A percentile compares a stretch with the other conserved stretches of the same genome.
Evolutionary conservation across 179 eudicot species (phyloP).

Genomic region (Spergularia azorica): DNA sequence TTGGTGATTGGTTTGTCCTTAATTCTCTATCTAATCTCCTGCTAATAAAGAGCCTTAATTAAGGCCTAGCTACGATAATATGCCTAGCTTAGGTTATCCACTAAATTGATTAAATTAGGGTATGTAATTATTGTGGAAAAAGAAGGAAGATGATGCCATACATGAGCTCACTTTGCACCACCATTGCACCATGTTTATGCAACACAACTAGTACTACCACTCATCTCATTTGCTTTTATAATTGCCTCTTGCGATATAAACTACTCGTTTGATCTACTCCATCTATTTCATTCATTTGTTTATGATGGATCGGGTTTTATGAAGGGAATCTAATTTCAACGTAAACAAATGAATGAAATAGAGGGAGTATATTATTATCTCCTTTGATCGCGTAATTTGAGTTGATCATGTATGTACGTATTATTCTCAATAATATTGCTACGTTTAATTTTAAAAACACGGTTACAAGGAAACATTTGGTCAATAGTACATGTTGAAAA

Average conservation of each 20-base stretch:
- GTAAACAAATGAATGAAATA: too few relatives aligned
- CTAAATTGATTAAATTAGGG: conserved; percentile 6
- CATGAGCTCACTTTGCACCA: conserved; percentile 31
- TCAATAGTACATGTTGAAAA: too few relatives aligned
- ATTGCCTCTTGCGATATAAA: neutral
- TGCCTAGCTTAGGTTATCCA: conserved; percentile 34
- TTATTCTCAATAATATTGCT: too few relatives aligned
- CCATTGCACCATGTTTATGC: neutral
- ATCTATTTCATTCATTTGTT: too few relatives aligned
- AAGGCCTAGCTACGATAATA: neutral
- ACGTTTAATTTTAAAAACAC: too few relatives aligned
- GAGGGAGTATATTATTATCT: too few relatives aligned
- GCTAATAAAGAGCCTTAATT: conserved; percentile 4
- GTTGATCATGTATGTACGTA: too few relatives aligned
- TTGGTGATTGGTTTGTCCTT: conserved; percentile 33
- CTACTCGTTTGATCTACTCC: neutral
- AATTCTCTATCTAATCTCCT: conserved; percentile 15
- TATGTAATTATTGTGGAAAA: neutral
- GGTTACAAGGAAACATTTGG: too few relatives aligned
- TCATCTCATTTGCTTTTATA: neutral
- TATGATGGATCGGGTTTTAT: too few relatives aligned
- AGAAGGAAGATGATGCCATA: conserved; percentile 27
- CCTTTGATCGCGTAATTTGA: too few relatives aligned
- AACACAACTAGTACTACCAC: neutral
- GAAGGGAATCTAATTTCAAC: too few relatives aligned